phyloP scores from a whole-genome alignment of 768 basidiomycete species.

The Leccinum longicurvipes region DNA sequence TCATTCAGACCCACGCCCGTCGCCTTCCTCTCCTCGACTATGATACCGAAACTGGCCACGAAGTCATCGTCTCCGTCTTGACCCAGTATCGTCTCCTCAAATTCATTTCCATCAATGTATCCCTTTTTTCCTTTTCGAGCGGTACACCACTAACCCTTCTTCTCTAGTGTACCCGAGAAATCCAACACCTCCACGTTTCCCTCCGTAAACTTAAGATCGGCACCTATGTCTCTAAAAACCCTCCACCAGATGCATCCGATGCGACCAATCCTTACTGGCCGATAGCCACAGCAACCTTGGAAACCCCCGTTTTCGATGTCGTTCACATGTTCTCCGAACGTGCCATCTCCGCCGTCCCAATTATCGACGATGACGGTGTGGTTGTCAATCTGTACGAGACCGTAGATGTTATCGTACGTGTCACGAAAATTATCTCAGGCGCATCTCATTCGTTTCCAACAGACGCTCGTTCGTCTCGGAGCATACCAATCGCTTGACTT shows the following conservation, averaged over 20 bases:
- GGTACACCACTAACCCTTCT: conserved; percentile 9
- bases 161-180: conserved; percentile 77
- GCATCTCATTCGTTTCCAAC: conserved; percentile 7
- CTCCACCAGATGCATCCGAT: conserved; percentile 43
- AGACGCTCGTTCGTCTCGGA: conserved; percentile 94
- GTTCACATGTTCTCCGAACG: conserved; percentile 98
- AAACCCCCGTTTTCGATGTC: conserved; percentile 94
- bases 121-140: conserved; percentile 21
- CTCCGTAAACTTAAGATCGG: conserved; percentile 89
- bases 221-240: conserved; percentile 72
- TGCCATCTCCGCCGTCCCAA: conserved; percentile 95
- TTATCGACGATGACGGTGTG: conserved; percentile 87
- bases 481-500: conserved; percentile 96
- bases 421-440: neutral
- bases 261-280: conserved; percentile 79
- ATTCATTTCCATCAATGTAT: conserved; percentile 95
- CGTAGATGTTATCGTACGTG: conserved; percentile 89
- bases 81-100: conserved; percentile 98
- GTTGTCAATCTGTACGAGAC: conserved; percentile 98
- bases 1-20: conserved; percentile 94
- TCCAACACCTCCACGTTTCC: conserved; percentile 73
- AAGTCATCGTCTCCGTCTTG: conserved; percentile 92
- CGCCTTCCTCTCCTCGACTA: conserved; percentile 90
- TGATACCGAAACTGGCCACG: conserved; percentile 91
- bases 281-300: conserved; percentile 85